Evolutionary conservation across 2,329 filamentous ascomycete species (phyloP), one percentile per base, ranked within the genome.

Genomic region (Aureobasidium sp.): DNA sequence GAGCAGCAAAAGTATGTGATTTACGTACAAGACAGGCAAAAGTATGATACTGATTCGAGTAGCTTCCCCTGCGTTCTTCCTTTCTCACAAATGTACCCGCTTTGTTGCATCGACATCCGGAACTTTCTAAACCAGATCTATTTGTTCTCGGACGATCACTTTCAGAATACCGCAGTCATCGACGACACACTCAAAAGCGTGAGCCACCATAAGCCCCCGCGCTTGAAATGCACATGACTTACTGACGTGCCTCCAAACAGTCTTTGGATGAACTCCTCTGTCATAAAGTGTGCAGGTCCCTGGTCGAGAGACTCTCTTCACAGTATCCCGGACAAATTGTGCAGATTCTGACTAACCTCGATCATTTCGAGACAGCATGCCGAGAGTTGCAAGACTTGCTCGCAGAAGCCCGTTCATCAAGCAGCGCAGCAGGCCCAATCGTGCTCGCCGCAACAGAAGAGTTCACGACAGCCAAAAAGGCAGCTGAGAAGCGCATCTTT

Each of bases 71-170:
- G 89, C 68, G 90, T 97, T n/a, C 79, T 99, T 1, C 95, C 94
- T 0, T 99, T 99, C 73, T 97, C 92, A 14, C 92, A 97, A 69
- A 99, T 99, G 94, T 99, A 99, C 72, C 93, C 94, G 1, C 81
- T 97, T 35, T 97, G 94, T 76, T 99, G 94, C 78, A 97, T 97
- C 72, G 91, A 97, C 70, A 97, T 99, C 68, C 85, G 93, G 44
- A 97, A 97, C 74, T 97, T 99, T 73, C 79, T 97, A 63, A 97
- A 97, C 73, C 92, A 97, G 71, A 97, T 99, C 70, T 97, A 97
- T 74, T 92, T 95, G 74, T 99, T 97, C 76, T 91, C 90, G 9
- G 92, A 96, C 69, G 92, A 97, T 70, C 91, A 97, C 72, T 97
- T 97, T 71, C 88, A 94, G 66, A 90, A 96, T 66, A 89, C 91